A percentile compares a stretch with the other conserved stretches of the same genome.
Conservation (phyloP, 1,284 basidiomycete species). For the Moesziomyces aphidis region DNA sequence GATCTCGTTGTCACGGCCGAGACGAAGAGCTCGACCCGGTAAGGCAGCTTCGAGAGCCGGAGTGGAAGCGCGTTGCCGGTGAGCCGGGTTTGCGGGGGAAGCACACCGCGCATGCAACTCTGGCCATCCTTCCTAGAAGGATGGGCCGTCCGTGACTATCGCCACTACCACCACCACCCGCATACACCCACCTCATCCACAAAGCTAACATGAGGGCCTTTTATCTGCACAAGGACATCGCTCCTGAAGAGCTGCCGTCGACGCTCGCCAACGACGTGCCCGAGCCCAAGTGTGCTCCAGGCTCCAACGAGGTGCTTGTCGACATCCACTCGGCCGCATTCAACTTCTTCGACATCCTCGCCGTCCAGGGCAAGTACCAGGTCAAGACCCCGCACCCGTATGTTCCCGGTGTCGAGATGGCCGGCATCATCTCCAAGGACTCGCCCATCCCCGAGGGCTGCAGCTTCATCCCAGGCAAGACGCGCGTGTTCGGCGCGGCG, state of each 20-base stretch:
- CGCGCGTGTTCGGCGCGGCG: conserved; percentile 86
- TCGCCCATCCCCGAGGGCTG: conserved; percentile 87
- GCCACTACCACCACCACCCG: conserved; percentile 1
- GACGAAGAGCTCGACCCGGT: background rate
- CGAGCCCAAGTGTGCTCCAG: conserved; percentile 41
- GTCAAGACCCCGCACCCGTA: conserved; percentile 62
- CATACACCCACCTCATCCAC: background rate
- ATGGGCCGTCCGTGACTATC: too few relatives aligned
- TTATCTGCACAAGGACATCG: conserved; percentile 59
- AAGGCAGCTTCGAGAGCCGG: background rate
- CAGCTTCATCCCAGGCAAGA: conserved; percentile 81
- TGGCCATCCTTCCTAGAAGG: too few relatives aligned
- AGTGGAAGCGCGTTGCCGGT: conserved; percentile 11
- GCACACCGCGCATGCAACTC: too few relatives aligned
- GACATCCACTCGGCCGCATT: conserved; percentile 70
- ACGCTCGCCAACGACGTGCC: conserved; percentile 46
- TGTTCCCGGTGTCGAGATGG: conserved; percentile 74
- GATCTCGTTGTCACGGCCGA: conserved; percentile 1
- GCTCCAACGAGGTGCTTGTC: conserved; percentile 54
- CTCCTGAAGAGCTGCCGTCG: conserved; percentile 49
- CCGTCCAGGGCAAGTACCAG: conserved; percentile 60
- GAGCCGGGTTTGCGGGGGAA: conserved; percentile 6
- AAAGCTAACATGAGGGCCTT: conserved; percentile 52
- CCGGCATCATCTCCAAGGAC: conserved; percentile 79
- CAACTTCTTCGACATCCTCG: conserved; percentile 64